Conservation (phyloP, 148 eudicot species). For the Chenopodium suecicum region DNA sequence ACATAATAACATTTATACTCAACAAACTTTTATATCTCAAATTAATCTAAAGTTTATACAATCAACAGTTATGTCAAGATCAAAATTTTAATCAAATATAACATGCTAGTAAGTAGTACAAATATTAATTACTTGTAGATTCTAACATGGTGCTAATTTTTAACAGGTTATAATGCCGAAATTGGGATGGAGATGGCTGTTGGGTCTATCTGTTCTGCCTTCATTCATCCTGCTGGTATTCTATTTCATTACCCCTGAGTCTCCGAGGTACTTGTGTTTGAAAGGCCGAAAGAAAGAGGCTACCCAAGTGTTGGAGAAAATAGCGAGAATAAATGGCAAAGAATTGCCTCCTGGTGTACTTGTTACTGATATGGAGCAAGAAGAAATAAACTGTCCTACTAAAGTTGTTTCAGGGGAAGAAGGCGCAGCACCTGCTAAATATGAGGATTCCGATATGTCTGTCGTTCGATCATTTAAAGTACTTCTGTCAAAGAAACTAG, state of each 20-base stretch:
- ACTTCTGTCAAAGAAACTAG: constrained; percentile 55
- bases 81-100: no score
- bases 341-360: constrained; percentile 25
- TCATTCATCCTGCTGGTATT: constrained; percentile 20
- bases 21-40: no score
- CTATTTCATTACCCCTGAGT: constrained; percentile 21
- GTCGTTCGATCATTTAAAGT: constrained; percentile 28
- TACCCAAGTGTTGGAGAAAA: constrained; percentile 8
- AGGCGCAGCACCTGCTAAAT: constrained; percentile 10
- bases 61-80: no score
- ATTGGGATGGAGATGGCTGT: constrained; percentile 30
- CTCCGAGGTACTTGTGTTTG: constrained; percentile 22
- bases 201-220: constrained; percentile 23
- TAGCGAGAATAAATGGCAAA: constrained; percentile 2
- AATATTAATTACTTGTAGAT: background rate
- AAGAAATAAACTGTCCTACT: background rate
- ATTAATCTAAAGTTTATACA: no score
- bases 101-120: no score
- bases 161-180: constrained; percentile 23
- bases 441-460: constrained; percentile 26
- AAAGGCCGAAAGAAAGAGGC: constrained; percentile 27
- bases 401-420: background rate
- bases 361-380: constrained; percentile 18
- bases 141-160: background rate
- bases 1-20: no score